These are phyloP conservation scores for Perkinsus olseni DNA, from an alignment of 169 alveolate species.

Conservation along the genomic window DNA sequence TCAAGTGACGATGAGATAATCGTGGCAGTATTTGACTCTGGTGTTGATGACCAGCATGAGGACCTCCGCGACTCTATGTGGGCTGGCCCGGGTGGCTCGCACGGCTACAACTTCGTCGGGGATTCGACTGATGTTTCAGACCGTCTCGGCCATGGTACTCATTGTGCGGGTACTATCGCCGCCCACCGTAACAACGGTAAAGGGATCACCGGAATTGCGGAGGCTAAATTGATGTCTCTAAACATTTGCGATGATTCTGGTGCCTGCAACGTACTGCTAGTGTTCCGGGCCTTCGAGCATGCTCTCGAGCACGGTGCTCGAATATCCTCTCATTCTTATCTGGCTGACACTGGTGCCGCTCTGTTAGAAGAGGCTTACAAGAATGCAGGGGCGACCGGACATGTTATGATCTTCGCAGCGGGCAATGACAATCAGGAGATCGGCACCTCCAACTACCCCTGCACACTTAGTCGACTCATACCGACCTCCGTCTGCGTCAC, in stretches of 20 bases:
- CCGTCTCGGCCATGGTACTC: slow-evolving; percentile 41
- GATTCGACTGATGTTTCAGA: slow-evolving; percentile 24
- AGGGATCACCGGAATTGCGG: slow-evolving; percentile 26
- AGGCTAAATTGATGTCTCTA: slow-evolving; percentile 30
- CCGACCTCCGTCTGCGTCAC: slow-evolving; percentile 11
- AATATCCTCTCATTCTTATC: slow-evolving; percentile 25
- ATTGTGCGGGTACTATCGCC: slow-evolving; percentile 40
- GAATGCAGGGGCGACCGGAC: slow-evolving; percentile 22
- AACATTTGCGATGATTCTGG: slow-evolving; percentile 26
- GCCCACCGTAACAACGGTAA: slow-evolving; percentile 27
- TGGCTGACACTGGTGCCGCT: slow-evolving; percentile 29
- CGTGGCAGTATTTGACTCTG: background rate
- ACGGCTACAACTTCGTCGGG: slow-evolving; percentile 34
- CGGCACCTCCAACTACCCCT: slow-evolving; percentile 30
- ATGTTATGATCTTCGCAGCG: slow-evolving; percentile 31
- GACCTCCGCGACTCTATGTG: slow-evolving; percentile 3
- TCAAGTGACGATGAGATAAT: background rate
- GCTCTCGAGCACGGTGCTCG: slow-evolving; percentile 32
- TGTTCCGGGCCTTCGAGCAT: slow-evolving; percentile 26
- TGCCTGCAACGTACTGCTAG: slow-evolving; percentile 23
- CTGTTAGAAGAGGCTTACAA: slow-evolving; percentile 27
- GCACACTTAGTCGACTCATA: slow-evolving; percentile 11
- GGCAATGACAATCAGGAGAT: slow-evolving; percentile 31
- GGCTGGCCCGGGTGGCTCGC: slow-evolving; percentile 14
- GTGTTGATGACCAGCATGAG: slow-evolving; percentile 36